Base-by-base conservation (phyloP, 441 rosid genomes). In the Syzygium syzygioides region DNA sequence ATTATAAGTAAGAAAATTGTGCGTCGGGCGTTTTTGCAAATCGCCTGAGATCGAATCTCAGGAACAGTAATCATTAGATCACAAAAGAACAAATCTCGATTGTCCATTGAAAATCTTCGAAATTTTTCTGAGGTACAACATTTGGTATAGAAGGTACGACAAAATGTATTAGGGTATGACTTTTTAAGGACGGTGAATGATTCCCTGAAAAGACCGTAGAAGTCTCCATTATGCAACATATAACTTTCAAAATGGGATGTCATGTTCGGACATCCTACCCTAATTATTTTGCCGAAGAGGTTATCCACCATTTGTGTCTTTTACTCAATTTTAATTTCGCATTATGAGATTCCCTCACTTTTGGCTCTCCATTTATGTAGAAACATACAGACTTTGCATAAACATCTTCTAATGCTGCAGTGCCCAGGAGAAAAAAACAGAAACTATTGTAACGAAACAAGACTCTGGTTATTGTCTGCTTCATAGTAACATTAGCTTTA, bases 41-140 rank as follows among this genome's bases (percentile, higher is more conserved):
- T 23, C 26, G 64, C 64, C 28, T 45, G 6, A 2, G 50, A 37
- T 34, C 48, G 7, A 34, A 68, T 68, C 26, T 37, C 13, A 71
- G 14, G 28, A 37, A 37, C 17, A 37, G 7, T 20, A 37, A 4
- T 9, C 37, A 25, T 71, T 20, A 8, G 50, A 37, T 20, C 4
- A 11, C 1, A 37, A 3, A 37, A 37, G 17, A 37, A 37, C 48
- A 37, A 20, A 37, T 20, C 48, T 20, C 28, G 7, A 20, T 20
- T 37, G 5, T 37, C 28, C 48, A 71, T 37, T 6, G 1, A 71
- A 37, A 20, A 19, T 37, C 15, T 37, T 71, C 20, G 28, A 7
- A 3, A n/a, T 64, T 15, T 15, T 30, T n/a, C 7, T 0, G 5
- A 64, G 11, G 37, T 64, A 64, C 18, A 30, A n/a, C 2, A 2